These are phyloP conservation scores for Cyberlindnera mississippiensis DNA, from an alignment of 805 yeast species.

Conservation along the genomic window DNA sequence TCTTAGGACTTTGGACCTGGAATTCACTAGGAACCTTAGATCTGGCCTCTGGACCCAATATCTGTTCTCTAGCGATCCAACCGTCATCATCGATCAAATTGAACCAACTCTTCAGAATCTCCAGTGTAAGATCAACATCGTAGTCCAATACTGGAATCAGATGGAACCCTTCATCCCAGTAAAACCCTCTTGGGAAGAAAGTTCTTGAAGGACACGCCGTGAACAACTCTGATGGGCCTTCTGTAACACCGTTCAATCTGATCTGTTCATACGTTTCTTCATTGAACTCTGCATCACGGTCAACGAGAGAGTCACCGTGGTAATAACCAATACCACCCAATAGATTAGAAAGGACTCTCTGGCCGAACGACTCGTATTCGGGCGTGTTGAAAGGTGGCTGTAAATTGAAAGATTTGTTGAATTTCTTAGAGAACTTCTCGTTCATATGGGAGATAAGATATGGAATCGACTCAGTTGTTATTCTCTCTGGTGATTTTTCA, in stretches of 20 bases:
- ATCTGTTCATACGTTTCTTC: constrained; percentile 63
- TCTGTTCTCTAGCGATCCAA: constrained; percentile 96
- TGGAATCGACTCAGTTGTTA: constrained; percentile 31
- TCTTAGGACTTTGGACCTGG: constrained; percentile 78
- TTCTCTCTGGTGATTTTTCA: constrained; percentile 38
- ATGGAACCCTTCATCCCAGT: constrained; percentile 99
- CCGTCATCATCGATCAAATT: constrained; percentile 81
- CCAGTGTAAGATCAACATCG: constrained; percentile 78
- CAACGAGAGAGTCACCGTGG: constrained; percentile 80
- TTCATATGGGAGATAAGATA: constrained; percentile 18
- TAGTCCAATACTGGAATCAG: constrained; percentile 75
- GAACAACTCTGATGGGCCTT: constrained; percentile 76
- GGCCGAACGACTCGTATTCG: constrained; percentile 54
- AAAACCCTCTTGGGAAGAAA: constrained; percentile 93
- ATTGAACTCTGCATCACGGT: constrained; percentile 61
- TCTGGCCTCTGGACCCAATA: constrained; percentile 87
- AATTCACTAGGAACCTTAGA: constrained; percentile 82
- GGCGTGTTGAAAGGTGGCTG: constrained; percentile 47
- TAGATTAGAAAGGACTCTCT: constrained; percentile 76
- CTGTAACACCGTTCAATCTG: constrained; percentile 47
- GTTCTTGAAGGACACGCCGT: constrained; percentile 89
- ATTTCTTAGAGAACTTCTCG: constrained; percentile 46
- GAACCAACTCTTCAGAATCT: constrained; percentile 86
- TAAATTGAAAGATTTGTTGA: constrained; percentile 46
- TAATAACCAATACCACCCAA: constrained; percentile 89